Percentiles rank a stretch among this genome's conserved stretches.
Conservation (phyloP, 495 filamentous ascomycete genomes). For the Neurospora sp. region DNA sequence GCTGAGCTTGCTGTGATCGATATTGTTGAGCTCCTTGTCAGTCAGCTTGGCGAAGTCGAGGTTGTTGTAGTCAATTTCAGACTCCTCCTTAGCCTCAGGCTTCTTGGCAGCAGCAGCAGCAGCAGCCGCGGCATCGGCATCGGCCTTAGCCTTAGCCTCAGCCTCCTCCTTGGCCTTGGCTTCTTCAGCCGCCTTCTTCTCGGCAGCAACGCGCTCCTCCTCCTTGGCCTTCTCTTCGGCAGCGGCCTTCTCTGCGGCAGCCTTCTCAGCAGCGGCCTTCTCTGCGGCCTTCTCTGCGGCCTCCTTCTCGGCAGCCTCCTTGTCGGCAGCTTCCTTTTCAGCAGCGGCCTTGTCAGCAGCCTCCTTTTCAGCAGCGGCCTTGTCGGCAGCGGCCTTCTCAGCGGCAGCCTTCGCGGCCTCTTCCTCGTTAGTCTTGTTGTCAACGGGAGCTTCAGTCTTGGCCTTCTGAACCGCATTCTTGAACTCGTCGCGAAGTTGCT, state of each 20-base stretch:
- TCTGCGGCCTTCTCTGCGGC: slow-evolving; percentile 33
- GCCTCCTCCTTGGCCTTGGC: slow-evolving; percentile 48
- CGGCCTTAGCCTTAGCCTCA: slow-evolving; percentile 55
- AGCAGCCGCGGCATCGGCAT: slow-evolving; percentile 52
- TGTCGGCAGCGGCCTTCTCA: slow-evolving; percentile 36
- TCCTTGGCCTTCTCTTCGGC: slow-evolving; percentile 26
- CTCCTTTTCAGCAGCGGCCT: slow-evolving; percentile 23
- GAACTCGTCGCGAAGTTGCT: slow-evolving; percentile 43
- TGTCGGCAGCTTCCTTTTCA: slow-evolving; percentile 36
- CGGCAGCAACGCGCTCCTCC: slow-evolving; percentile 28
- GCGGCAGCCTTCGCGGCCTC: slow-evolving; percentile 20
- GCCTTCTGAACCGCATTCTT: slow-evolving; percentile 39
- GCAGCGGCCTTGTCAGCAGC: slow-evolving; percentile 34
- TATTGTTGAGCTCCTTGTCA: slow-evolving; percentile 12
- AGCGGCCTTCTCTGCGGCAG: slow-evolving; percentile 33
- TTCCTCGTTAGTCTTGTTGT: slow-evolving; percentile 31
- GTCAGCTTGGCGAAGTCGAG: slow-evolving; percentile 26
- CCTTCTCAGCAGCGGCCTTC: slow-evolving; percentile 31
- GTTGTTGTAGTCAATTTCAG: slow-evolving; percentile 34
- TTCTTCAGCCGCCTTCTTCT: slow-evolving; percentile 53
- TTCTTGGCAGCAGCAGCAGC: slow-evolving; percentile 43
- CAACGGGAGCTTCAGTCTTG: slow-evolving; percentile 16
- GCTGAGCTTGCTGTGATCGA: background rate
- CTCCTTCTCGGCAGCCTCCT: slow-evolving; percentile 40
- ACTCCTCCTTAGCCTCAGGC: slow-evolving; percentile 33